A percentile compares a stretch with the other conserved stretches of the same genome.
phyloP scores from a whole-genome alignment of 2,329 filamentous ascomycete species.

The Aspergillus terreus region DNA sequence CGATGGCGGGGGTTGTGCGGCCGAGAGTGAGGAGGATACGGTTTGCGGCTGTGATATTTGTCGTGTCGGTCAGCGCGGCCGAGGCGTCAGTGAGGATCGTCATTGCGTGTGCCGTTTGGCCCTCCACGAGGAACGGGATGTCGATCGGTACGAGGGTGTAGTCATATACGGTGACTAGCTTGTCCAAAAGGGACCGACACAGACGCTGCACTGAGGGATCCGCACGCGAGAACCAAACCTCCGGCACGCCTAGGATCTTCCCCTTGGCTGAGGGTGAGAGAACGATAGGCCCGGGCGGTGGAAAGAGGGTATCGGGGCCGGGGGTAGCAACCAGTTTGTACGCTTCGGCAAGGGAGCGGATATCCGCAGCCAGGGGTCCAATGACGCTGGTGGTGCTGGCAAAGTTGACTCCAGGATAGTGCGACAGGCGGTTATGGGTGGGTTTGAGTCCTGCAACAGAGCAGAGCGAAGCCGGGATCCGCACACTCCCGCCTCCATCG shows the following conservation, averaged over 20 bases:
- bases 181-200: constrained; percentile 57
- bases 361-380: constrained; percentile 68
- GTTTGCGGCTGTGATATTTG: constrained; percentile 29
- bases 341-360: constrained; percentile 68
- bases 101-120: constrained; percentile 68
- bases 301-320: constrained; percentile 58
- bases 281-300: constrained; percentile 30
- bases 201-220: constrained; percentile 56
- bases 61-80: constrained; percentile 35
- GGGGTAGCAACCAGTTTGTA: constrained; percentile 71
- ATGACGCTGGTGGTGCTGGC: constrained; percentile 58
- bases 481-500: constrained; percentile 66
- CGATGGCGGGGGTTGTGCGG: constrained; percentile 57
- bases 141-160: constrained; percentile 40
- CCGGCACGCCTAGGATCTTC: constrained; percentile 62
- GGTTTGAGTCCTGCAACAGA: constrained; percentile 73
- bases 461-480: constrained; percentile 66
- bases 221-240: constrained; percentile 62
- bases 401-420: constrained; percentile 53
- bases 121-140: constrained; percentile 58
- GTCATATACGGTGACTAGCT: constrained; percentile 31
- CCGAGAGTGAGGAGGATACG: constrained; percentile 61
- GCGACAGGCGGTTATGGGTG: constrained; percentile 54
- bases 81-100: constrained; percentile 67
- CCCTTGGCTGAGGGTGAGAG: constrained; percentile 40